Evolutionary conservation across 768 basidiomycete species (phyloP), one percentile per base, ranked within the genome.

Genomic region (Mrakia frigida): DNA sequence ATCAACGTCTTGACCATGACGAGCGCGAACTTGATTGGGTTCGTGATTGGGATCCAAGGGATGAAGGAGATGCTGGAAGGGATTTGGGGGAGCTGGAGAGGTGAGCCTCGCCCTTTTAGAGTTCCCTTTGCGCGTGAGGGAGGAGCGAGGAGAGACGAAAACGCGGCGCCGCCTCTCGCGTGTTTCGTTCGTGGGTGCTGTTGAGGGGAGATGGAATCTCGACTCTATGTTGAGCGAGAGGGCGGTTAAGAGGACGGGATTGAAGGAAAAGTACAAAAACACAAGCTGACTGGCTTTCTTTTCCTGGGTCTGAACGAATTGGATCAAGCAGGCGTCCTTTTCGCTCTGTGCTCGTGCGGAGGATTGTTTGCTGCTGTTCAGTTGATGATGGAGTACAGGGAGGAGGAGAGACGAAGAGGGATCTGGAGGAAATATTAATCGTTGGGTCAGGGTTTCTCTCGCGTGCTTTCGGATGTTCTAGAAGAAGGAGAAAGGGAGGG

Each of bases 381-480:
- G 81, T 82, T 96, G 63, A 97, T 98, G 96, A 93, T 98, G 77
- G 96, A 98, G 81, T 98, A 98, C 83, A 86, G 92, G 71, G 91
- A 91, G 82, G 91, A 92, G 81, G 92, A 93, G 81, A 86, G 86
- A 81, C 84, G 92, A 73, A 85, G 85, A 75, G 89, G 90, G 14
- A 88, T 92, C 52, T 80, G 81, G 72, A 77, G 86, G 33, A 81
- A 81, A 74, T 86, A 85, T 77, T 86, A 70, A 78, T 31, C 21
- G 33, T 6, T 21, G 13, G 16, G 25, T 46, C 39, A 0, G 9
- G 7, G 39, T 61, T n/a, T 50, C 9, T 50, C 9, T 35, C 56
- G 14, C 25, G 35, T 56, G 33, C 39, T 39, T 56, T 72, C 33
- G n/a, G 28, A 31, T 23, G 35, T n/a, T 35, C 65, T 37, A 5